Conservation (phyloP, 192 early-diverging fungal genomes). For the Mortierella alpina region DNA sequence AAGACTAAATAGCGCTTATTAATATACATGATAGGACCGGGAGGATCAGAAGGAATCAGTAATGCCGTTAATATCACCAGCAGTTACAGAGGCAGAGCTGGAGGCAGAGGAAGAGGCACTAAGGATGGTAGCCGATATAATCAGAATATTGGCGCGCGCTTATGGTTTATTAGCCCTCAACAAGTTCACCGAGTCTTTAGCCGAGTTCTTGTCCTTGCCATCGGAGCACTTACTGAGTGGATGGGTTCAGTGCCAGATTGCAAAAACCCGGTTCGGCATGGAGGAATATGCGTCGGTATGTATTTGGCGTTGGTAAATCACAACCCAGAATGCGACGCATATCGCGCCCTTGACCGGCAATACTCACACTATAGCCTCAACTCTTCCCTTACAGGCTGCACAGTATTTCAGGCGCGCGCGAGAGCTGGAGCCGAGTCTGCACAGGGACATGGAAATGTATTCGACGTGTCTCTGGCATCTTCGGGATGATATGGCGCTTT, state of each 20-base stretch:
- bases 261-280: slow-evolving; percentile 54
- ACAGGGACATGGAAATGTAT: slow-evolving; percentile 86
- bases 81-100: slow-evolving; percentile 16
- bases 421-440: slow-evolving; percentile 74
- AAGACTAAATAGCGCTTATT: not conserved
- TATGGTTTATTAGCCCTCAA: slow-evolving; percentile 39
- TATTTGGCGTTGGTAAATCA: not conserved
- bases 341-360: not conserved
- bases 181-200: slow-evolving; percentile 38
- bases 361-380: not conserved
- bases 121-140: slow-evolving; percentile 13
- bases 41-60: not conserved
- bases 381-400: slow-evolving; percentile 56
- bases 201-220: slow-evolving; percentile 33
- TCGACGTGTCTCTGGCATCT: slow-evolving; percentile 91
- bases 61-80: not conserved
- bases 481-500: slow-evolving; percentile 74
- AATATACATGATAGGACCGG: slow-evolving; percentile 4
- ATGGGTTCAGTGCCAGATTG: slow-evolving; percentile 57
- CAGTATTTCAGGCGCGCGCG: slow-evolving; percentile 65
- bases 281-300: slow-evolving; percentile 53
- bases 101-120: slow-evolving; percentile 16
- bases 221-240: slow-evolving; percentile 38
- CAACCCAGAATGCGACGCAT: no score
- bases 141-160: slow-evolving; percentile 26